These are phyloP conservation scores for Pseudopyrenochaeta lycopersici DNA, from an alignment of 2,329 filamentous ascomycete species.

Conservation along the genomic window DNA sequence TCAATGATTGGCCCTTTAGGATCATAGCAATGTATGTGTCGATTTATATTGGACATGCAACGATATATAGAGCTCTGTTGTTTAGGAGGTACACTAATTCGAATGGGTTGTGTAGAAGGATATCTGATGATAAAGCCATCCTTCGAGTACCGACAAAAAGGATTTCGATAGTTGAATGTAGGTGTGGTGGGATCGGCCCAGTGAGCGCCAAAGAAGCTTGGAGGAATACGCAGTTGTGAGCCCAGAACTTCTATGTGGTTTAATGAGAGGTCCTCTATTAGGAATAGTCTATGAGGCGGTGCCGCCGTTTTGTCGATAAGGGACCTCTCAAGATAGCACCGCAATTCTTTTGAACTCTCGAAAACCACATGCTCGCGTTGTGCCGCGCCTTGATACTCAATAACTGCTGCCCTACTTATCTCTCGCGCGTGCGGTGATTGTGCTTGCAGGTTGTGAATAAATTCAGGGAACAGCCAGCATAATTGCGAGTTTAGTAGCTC, in stretches of 20 bases:
- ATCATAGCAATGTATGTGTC: neutral
- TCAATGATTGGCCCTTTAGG: neutral
- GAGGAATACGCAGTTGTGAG: slow-evolving; percentile 13
- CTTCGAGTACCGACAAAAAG: slow-evolving; percentile 11
- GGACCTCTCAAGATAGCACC: neutral
- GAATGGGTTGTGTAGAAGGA: neutral
- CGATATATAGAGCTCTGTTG: neutral
- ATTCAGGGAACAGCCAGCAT: slow-evolving; percentile 1
- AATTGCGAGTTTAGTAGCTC: slow-evolving; percentile 4
- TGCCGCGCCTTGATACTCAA: neutral
- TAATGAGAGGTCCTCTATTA: slow-evolving; percentile 14
- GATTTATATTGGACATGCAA: neutral
- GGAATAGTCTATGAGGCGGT: slow-evolving; percentile 11
- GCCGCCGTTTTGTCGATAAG: neutral
- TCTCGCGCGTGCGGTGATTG: slow-evolving; percentile 5
- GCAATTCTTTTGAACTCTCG: neutral
- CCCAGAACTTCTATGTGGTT: slow-evolving; percentile 13
- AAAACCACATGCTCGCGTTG: neutral
- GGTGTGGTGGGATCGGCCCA: slow-evolving; percentile 14
- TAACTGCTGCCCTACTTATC: slow-evolving; percentile 4
- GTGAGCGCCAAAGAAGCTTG: slow-evolving; percentile 16
- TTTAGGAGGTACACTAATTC: neutral
- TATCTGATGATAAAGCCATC: slow-evolving; percentile 4
- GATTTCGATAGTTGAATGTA: slow-evolving; percentile 17
- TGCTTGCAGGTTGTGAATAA: slow-evolving; percentile 1